Evolutionary conservation across 805 yeast genomes (phyloP).

Genomic region (Kluyveromyces starmeri): DNA sequence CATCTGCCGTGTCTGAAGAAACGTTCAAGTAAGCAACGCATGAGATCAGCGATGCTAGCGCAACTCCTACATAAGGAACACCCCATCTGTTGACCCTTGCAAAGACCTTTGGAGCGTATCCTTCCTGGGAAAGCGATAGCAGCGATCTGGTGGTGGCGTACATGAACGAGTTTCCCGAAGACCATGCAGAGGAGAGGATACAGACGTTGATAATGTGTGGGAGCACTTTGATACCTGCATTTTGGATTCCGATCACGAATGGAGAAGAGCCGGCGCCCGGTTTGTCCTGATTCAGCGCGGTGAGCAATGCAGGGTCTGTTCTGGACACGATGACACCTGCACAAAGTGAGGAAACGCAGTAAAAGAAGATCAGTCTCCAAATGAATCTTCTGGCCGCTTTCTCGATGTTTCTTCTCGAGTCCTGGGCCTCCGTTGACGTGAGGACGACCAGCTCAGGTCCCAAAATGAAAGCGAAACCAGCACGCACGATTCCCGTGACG

Average conservation of each 20-base stretch:
- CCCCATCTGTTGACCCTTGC: conserved; percentile 43
- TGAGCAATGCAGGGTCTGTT: conserved; percentile 39
- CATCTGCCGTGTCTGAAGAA: conserved; percentile 42
- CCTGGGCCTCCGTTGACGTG: conserved; percentile 49
- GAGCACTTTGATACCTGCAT: conserved; percentile 50
- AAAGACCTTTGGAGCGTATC: conserved; percentile 42
- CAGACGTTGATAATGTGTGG: conserved; percentile 56
- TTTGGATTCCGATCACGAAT: conserved; percentile 54
- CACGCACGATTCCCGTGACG: conserved; percentile 53
- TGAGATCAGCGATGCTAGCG: conserved; percentile 22
- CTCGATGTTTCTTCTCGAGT: conserved; percentile 52
- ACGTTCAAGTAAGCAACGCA: conserved; percentile 47
- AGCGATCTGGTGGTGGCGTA: conserved; percentile 49
- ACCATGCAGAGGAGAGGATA: conserved; percentile 50
- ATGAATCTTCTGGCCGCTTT: conserved; percentile 54
- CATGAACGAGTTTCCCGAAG: conserved; percentile 42
- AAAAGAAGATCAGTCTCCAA: conserved; percentile 53
- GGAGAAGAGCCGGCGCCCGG: conserved; percentile 59
- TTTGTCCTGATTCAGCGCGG: conserved; percentile 40
- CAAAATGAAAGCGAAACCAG: conserved; percentile 57
- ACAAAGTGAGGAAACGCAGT: conserved; percentile 46
- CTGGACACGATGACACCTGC: conserved; percentile 54
- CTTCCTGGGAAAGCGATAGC: conserved; percentile 35
- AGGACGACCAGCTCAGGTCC: conserved; percentile 55
- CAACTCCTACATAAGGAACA: conserved; percentile 39